Evolutionary conservation across 345 rosid species (phyloP), one percentile per base, ranked within the genome.

Genomic region (Cardamine occulta): DNA sequence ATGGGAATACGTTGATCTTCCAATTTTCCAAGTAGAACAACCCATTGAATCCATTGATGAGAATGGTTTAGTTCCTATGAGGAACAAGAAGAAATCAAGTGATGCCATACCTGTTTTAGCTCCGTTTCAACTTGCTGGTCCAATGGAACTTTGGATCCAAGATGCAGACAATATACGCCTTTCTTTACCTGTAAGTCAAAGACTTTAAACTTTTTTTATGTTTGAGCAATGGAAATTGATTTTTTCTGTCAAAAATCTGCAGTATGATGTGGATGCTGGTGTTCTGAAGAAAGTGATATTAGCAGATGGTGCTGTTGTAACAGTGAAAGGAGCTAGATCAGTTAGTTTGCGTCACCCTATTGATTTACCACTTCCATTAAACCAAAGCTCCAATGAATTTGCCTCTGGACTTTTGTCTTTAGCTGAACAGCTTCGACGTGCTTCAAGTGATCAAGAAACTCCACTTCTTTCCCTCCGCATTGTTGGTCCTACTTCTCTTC

Each of bases 191-290:
- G 97, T 88, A 76, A 78, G 75, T 44, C 35, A 21, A 62, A 15
- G 8, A 51, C 2, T 55, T 1, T 51, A 6, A 53, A 7, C 12
- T 17, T 31, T 75, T 6, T 26, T 48, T 37, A 58, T n/a, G 52
- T 44, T 49, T 56, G 48, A 59, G 7, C 10, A 6, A 35, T 26
- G 2, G 17, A 8, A 0, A 39, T 72, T 71, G 73, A 63, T 59
- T 80, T 24, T 2, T 78, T 8, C 28, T 68, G 70, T 75, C 8
- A 2, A 6, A 2, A 65, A n/a, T 4, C 0, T 87, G 87, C 86
- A 95, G 97, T 97, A 92, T 79, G 99, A 95, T 79, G 99, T 95
- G 42, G 99, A 95, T 80, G 97, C 94, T 39, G 97, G 97, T 29
- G 79, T 90, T 18, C 74, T 95, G 93, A 95, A 86, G 85, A 95